Conservation (phyloP, 305 asterid genomes). For the Solanum hybrid region DNA sequence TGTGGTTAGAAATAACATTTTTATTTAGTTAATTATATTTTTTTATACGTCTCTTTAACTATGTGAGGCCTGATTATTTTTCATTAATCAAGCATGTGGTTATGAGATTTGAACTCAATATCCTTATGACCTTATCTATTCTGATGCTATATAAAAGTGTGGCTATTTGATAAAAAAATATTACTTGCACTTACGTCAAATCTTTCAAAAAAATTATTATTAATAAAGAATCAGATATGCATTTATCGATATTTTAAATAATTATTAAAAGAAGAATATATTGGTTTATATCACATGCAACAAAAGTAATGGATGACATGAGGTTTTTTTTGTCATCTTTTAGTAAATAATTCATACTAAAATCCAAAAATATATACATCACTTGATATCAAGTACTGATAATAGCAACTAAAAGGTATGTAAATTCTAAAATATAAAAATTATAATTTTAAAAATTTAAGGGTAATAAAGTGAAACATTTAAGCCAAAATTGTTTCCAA, state of each 20-base stretch:
- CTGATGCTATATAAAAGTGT: background rate
- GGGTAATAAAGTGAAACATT: background rate
- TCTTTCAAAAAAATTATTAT: background rate
- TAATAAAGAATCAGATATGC: background rate
- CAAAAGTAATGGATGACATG: background rate
- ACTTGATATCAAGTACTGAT: background rate
- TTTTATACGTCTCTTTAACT: background rate
- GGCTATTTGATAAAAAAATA: background rate
- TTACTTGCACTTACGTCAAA: background rate
- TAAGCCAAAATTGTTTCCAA: background rate
- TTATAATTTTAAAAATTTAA: background rate
- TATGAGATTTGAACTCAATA: background rate
- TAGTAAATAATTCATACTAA: background rate
- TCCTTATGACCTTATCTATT: rapidly evolving
- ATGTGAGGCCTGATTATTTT: background rate
- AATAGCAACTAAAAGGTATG: background rate
- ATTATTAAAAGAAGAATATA: background rate
- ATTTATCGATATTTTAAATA: background rate
- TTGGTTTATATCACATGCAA: background rate
- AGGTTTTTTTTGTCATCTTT: background rate
- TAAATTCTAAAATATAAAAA: no score
- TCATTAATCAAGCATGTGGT: background rate
- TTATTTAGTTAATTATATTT: background rate
- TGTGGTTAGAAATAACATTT: background rate
- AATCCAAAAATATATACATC: background rate